These are phyloP conservation scores for Daedaleopsis nitida DNA, from an alignment of 768 basidiomycete genomes.

Conservation along the genomic window DNA sequence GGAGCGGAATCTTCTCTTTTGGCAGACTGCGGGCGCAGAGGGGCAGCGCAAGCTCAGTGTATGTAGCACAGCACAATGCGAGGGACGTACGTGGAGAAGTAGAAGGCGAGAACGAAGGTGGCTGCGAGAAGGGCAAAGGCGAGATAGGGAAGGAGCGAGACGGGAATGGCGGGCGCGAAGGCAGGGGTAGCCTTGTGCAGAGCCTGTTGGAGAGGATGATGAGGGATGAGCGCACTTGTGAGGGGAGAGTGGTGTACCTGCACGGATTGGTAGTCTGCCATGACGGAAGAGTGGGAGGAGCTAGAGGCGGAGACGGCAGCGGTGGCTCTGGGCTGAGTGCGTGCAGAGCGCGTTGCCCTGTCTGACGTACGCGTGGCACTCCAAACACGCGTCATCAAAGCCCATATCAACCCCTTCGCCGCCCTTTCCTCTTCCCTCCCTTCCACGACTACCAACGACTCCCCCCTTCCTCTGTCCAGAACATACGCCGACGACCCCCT, in stretches of 20 bases:
- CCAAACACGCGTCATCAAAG: conserved; percentile 70
- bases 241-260: conserved; percentile 43
- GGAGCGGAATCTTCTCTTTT: conserved; percentile 62
- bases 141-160: conserved; percentile 67
- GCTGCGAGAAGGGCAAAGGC: conserved; percentile 71
- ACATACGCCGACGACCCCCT: conserved; percentile 7
- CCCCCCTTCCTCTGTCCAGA: conserved; percentile 17
- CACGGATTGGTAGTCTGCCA: conserved; percentile 57
- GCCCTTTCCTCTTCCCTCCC: conserved; percentile 17
- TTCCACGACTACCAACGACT: conserved; percentile 13
- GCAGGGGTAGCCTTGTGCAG: conserved; percentile 68
- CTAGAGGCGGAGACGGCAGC: not conserved
- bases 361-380: conserved; percentile 45
- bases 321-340: conserved; percentile 7
- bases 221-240: not conserved
- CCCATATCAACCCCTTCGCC: conserved; percentile 37
- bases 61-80: conserved; percentile 8
- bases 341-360: conserved; percentile 2
- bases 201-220: conserved; percentile 41
- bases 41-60: conserved; percentile 13
- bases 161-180: conserved; percentile 72
- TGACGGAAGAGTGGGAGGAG: conserved; percentile 33
- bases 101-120: conserved; percentile 87
- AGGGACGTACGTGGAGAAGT: conserved; percentile 76
- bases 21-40: conserved; percentile 58